Conservation (phyloP, 192 early-diverging fungal species). For the Mortierella hygrophila region DNA sequence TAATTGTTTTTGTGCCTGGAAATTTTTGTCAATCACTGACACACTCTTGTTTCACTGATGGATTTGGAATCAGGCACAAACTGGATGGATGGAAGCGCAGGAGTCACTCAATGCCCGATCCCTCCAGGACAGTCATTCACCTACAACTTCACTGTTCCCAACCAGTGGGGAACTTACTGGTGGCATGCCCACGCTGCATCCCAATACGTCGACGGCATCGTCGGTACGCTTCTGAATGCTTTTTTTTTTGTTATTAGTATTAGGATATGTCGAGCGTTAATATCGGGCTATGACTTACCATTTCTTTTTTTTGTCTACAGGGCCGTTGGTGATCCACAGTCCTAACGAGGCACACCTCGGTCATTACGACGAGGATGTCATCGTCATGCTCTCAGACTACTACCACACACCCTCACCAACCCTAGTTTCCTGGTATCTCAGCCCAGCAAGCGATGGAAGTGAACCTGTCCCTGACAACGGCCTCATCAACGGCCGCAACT, state of each 20-base stretch:
- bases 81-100: constrained; percentile 62
- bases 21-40: background rate
- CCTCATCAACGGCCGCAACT: constrained; percentile 26
- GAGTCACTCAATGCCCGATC: constrained; percentile 59
- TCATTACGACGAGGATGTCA: constrained; percentile 56
- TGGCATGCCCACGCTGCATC: constrained; percentile 58
- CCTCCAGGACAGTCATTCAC: constrained; percentile 50
- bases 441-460: constrained; percentile 27
- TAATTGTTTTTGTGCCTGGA: background rate
- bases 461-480: constrained; percentile 46
- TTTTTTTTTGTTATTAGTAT: background rate
- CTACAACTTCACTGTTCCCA: constrained; percentile 50
- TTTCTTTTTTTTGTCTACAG: background rate
- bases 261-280: background rate
- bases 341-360: constrained; percentile 38
- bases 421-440: constrained; percentile 51
- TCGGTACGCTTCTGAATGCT: background rate
- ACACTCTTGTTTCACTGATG: background rate
- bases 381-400: constrained; percentile 55
- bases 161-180: constrained; percentile 63
- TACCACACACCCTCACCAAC: constrained; percentile 34
- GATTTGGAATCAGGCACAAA: constrained; percentile 27
- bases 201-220: constrained; percentile 55
- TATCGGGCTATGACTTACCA: background rate
- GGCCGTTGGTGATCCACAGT: constrained; percentile 32